Evolutionary conservation across 2,329 filamentous ascomycete species (phyloP).

Genomic region (Cercospora sesami): DNA sequence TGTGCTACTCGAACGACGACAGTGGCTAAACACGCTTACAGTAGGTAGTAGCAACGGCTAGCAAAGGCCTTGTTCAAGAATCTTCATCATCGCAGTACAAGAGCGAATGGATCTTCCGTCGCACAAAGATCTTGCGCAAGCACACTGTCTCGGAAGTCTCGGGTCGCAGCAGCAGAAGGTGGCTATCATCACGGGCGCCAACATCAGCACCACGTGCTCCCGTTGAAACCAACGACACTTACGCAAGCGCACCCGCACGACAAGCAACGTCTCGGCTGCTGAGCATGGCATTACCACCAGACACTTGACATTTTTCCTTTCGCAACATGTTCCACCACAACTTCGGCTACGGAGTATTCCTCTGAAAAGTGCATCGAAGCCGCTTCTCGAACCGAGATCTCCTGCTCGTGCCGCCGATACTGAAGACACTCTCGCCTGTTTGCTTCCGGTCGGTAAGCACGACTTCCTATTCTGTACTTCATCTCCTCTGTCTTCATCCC

Average conservation of each 20-base stretch:
- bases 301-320: neutral
- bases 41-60: neutral
- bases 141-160: conserved; percentile 5
- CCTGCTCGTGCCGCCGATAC: no score
- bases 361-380: no score
- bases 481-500: no score
- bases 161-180: neutral
- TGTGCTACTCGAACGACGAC: neutral
- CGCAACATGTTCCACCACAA: neutral
- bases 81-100: neutral
- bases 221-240: neutral
- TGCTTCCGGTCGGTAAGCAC: no score
- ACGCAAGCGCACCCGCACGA: neutral
- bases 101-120: neutral
- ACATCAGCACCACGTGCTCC: neutral
- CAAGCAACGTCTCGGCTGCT: neutral
- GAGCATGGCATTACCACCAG: neutral
- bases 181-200: neutral
- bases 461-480: no score
- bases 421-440: no score
- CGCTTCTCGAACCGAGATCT: no score
- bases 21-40: conserved; percentile 1
- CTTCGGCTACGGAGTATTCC: no score
- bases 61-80: neutral
- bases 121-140: conserved; percentile 2